These are phyloP conservation scores for Excoecaria agallocha DNA, from an alignment of 345 rosid species.

Conservation along the genomic window DNA sequence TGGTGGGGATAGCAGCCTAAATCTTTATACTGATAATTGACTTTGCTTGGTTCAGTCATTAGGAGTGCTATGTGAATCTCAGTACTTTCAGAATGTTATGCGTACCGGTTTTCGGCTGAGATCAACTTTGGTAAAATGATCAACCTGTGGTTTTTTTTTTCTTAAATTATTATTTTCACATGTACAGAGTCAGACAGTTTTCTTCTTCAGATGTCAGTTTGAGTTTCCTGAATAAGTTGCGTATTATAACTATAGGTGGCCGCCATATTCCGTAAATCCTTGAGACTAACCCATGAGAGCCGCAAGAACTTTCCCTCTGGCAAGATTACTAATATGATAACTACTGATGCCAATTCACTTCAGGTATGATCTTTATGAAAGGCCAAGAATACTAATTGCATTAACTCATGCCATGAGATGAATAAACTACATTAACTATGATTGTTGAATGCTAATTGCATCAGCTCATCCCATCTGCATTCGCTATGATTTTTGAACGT, in stretches of 20 bases:
- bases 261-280: slow-evolving; percentile 34
- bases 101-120: slow-evolving; percentile 31
- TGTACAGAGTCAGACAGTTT: slow-evolving; percentile 2
- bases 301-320: slow-evolving; percentile 31
- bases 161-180: not conserved
- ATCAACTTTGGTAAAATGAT: slow-evolving; percentile 31
- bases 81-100: slow-evolving; percentile 33
- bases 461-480: not conserved
- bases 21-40: slow-evolving; percentile 19
- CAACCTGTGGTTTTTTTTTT: no score
- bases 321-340: slow-evolving; percentile 36
- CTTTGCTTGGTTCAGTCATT: slow-evolving; percentile 44
- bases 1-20: not conserved
- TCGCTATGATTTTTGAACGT: not conserved
- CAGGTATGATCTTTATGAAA: slow-evolving; percentile 21
- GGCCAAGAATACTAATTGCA: not conserved
- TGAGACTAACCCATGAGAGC: slow-evolving; percentile 31
- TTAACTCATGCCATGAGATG: not conserved
- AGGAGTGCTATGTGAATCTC: slow-evolving; percentile 32
- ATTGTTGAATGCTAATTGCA: not conserved
- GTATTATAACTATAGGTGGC: slow-evolving; percentile 27
- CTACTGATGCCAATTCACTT: slow-evolving; percentile 35
- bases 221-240: not conserved
- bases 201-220: not conserved
- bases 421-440: not conserved